Evolutionary conservation across 1,284 basidiomycete species (phyloP).

Genomic region (Pascua sp.): DNA sequence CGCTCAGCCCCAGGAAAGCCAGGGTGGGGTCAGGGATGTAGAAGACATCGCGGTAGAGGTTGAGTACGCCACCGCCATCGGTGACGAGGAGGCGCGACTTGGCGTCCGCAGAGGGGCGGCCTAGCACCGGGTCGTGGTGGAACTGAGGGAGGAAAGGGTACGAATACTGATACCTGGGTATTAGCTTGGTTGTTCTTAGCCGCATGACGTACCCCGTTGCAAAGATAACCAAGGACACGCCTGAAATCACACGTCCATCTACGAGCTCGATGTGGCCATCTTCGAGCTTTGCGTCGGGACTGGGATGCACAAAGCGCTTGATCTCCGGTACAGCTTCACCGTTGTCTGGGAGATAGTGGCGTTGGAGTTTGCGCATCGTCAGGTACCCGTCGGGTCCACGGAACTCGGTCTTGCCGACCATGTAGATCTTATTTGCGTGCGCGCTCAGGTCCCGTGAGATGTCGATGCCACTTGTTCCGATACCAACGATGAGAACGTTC

Average conservation of each 20-base stretch:
- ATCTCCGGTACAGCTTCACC: slow-evolving; percentile 44
- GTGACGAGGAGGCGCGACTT: slow-evolving; percentile 47
- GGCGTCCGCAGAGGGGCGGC: slow-evolving; percentile 3
- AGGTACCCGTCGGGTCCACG: slow-evolving; percentile 24
- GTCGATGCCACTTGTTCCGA: slow-evolving; percentile 53
- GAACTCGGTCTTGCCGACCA: slow-evolving; percentile 42
- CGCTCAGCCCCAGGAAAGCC: slow-evolving; percentile 43
- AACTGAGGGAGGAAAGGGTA: slow-evolving; percentile 55
- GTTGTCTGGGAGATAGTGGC: slow-evolving; percentile 36
- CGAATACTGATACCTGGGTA: slow-evolving; percentile 47
- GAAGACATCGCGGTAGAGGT: slow-evolving; percentile 53
- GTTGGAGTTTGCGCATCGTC: slow-evolving; percentile 37
- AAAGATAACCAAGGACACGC: slow-evolving; percentile 52
- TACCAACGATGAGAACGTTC: slow-evolving; percentile 55
- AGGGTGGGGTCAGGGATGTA: slow-evolving; percentile 57
- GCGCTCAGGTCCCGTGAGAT: slow-evolving; percentile 47
- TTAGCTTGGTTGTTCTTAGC: neutral
- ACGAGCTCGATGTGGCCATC: slow-evolving; percentile 48
- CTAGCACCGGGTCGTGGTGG: slow-evolving; percentile 40
- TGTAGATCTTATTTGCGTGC: slow-evolving; percentile 3
- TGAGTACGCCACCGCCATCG: slow-evolving; percentile 53
- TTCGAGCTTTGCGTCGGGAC: slow-evolving; percentile 22
- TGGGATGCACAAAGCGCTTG: slow-evolving; percentile 34
- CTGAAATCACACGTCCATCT: slow-evolving; percentile 50
- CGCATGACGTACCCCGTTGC: slow-evolving; percentile 49